Conservation (phyloP, 176 grass and related monocot genomes). For the Otatea glauca region DNA sequence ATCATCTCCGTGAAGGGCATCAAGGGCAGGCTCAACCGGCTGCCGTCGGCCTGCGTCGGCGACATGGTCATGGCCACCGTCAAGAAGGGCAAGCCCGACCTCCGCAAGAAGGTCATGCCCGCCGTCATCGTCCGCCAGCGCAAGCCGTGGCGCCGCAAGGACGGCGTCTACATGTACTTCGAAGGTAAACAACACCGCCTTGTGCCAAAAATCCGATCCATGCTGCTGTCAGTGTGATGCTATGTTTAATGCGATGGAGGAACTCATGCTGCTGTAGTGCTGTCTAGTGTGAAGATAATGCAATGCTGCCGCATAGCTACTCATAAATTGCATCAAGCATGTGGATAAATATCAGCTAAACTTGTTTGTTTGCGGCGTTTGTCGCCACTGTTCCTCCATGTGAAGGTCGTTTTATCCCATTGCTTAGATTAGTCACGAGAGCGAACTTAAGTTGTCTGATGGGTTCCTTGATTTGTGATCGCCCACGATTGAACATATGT, state of each 20-base stretch:
- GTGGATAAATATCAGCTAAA: too few relatives aligned
- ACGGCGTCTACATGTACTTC: constrained; percentile 76
- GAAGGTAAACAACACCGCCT: constrained; percentile 42
- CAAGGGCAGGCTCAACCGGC: constrained; percentile 66
- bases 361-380: not conserved
- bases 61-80: constrained; percentile 85
- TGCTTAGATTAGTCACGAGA: not conserved
- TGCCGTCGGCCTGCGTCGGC: constrained; percentile 69
- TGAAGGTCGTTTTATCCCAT: not conserved
- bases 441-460: not conserved
- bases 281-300: too few relatives aligned
- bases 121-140: constrained; percentile 71
- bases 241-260: not conserved
- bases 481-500: not conserved
- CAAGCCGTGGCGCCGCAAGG: constrained; percentile 70
- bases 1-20: constrained; percentile 77
- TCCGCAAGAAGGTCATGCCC: constrained; percentile 73
- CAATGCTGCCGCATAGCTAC: too few relatives aligned
- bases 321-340: too few relatives aligned
- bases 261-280: too few relatives aligned
- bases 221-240: not conserved
- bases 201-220: not conserved
- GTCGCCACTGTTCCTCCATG: not conserved
- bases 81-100: constrained; percentile 71
- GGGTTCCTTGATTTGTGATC: not conserved